Evolutionary conservation across 2,329 filamentous ascomycete species (phyloP), one percentile per base, ranked within the genome.

Genomic region (Incumbomyces lentus): DNA sequence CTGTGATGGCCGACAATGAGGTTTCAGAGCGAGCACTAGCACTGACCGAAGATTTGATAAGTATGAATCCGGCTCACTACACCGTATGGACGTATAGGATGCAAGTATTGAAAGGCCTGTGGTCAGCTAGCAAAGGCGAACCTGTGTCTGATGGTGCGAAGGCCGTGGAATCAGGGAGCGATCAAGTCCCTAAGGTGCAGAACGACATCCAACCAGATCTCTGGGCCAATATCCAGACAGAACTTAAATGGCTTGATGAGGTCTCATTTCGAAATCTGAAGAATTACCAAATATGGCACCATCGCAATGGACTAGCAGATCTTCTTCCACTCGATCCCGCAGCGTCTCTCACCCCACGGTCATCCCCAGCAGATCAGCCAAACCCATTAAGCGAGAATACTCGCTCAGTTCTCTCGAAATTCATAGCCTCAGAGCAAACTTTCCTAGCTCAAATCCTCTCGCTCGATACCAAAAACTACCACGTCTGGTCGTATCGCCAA

Each of bases 31-130:
- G 92, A 40, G 84, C 81, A 31, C 74, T 98, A 36, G 75, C 73
- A 29, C 77, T 98, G 52, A 98, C 92, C 3, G 83, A 88, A 62
- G 81, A 90, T 65, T 81, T 98, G 61, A 96, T 98, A 61, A 72
- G 74, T 50, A 81, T 95, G 76, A 98, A 98, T 65, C 86, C 92
- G 13, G 89, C 92, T 1, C 92, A 98, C 70, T 98, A 98, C 69
- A 98, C 92, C 13, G 90, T 96, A 51, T 98, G 92, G 92, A 79
- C 96, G 17, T 98, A 94, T 71, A 84, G 92, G 51, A 87, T 89
- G 56, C 79, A 82, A 59, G 84, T 83, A 44, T 68, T 96, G 40
- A 76, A 82, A 53, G 73, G 78, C 2, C 32, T 57, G 6, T 57
- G 55, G 55, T 29, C 16, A n/a, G 34, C 30, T 16, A 38, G 36